Evolutionary conservation across 352 stramenopile species (phyloP).

Genomic region (Pythium apleroticum): DNA sequence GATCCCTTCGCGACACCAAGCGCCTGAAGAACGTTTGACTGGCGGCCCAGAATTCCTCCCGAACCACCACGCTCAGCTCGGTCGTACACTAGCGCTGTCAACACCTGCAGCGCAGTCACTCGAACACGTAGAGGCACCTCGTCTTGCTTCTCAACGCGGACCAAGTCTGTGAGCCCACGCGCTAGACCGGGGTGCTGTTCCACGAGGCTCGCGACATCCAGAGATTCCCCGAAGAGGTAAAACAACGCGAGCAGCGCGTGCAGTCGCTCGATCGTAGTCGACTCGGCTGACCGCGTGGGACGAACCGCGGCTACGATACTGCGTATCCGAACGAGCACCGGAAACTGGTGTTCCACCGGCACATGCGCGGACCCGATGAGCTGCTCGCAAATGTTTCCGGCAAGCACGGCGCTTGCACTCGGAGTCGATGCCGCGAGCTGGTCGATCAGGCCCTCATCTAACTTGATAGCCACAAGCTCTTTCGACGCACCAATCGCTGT

Average conservation of each 20-base stretch:
- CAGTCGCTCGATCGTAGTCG: constrained; percentile 63
- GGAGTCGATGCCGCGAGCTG: background rate
- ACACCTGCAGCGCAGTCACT: constrained; percentile 62
- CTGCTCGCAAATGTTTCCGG: constrained; percentile 39
- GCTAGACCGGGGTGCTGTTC: constrained; percentile 78
- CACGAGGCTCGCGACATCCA: constrained; percentile 77
- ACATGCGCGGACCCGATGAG: constrained; percentile 56
- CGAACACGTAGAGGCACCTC: constrained; percentile 59
- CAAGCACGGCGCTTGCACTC: constrained; percentile 1
- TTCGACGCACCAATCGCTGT: constrained; percentile 6
- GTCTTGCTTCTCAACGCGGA: constrained; percentile 70
- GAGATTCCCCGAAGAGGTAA: constrained; percentile 70
- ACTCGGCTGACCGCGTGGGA: constrained; percentile 36
- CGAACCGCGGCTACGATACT: constrained; percentile 34
- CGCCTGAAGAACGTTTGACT: constrained; percentile 76
- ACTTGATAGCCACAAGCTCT: constrained; percentile 16
- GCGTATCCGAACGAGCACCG: constrained; percentile 67
- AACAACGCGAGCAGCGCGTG: constrained; percentile 73
- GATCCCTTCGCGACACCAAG: constrained; percentile 79
- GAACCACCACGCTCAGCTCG: constrained; percentile 57
- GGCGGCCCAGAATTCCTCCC: constrained; percentile 69
- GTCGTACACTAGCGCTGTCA: constrained; percentile 82
- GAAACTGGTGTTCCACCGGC: constrained; percentile 68
- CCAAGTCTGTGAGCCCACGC: constrained; percentile 65
- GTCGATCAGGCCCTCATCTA: background rate